phyloP scores from a whole-genome alignment of 306 rosid species.

The Aeschynomene evenia region DNA sequence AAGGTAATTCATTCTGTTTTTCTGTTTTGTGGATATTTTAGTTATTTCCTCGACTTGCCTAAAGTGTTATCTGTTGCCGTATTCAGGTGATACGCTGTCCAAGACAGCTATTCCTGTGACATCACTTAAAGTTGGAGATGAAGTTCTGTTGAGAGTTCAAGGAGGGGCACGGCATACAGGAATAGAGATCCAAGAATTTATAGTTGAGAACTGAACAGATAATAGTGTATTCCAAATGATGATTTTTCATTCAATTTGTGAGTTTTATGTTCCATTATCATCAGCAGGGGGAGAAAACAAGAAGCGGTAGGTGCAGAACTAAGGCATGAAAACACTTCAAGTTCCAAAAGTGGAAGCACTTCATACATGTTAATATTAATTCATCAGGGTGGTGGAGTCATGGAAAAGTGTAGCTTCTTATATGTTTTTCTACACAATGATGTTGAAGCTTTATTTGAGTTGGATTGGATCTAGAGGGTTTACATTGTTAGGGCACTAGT shows the following conservation, averaged over 20 bases:
- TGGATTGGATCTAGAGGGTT: constrained; percentile 24
- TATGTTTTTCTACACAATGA: neutral
- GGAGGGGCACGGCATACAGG: constrained; percentile 95
- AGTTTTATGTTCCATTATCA: constrained; percentile 22
- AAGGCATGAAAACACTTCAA: neutral
- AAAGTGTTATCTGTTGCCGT: constrained; percentile 1
- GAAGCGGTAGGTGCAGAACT: neutral
- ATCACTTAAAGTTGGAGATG: constrained; percentile 75
- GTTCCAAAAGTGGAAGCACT: neutral
- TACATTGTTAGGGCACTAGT: constrained; percentile 24
- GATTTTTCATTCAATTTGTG: constrained; percentile 15
- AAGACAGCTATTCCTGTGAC: constrained; percentile 69
- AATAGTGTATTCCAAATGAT: constrained; percentile 5
- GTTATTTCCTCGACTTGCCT: constrained; percentile 8
- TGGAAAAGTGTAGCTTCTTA: constrained; percentile 2
- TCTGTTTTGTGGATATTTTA: neutral
- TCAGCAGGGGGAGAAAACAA: neutral
- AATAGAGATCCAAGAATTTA: constrained; percentile 88
- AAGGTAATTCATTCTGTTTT: constrained; percentile 42
- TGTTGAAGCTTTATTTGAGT: constrained; percentile 3
- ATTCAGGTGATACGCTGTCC: constrained; percentile 42
- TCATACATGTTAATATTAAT: no score
- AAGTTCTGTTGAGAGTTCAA: constrained; percentile 64
- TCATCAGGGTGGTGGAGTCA: neutral
- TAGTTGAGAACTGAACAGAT: constrained; percentile 70